Evolutionary conservation across 148 eudicot genomes (phyloP), one percentile per base, ranked within the genome.

Genomic region (Polygonum maritimum): DNA sequence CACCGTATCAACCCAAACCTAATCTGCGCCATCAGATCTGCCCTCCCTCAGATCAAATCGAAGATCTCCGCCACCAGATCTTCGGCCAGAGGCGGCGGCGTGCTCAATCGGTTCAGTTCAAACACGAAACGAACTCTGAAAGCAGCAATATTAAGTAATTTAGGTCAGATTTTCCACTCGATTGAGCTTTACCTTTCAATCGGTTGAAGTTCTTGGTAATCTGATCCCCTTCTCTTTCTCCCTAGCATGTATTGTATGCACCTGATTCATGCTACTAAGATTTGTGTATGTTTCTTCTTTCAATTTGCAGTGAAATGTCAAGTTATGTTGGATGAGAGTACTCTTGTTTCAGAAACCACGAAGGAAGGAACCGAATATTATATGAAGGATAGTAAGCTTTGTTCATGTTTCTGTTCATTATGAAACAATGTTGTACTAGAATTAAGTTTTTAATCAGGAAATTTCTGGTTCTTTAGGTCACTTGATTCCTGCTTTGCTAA

Each of bases 191-290:
- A n/a, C n/a, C n/a, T n/a, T n/a, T n/a, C n/a, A n/a, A n/a, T n/a
- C n/a, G n/a, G n/a, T n/a, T 85, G 91, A 89, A 88, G 93, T 89
- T 76, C 80, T 83, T 74, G 91, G 93, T 89, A 86, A 55, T 75
- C 33, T 52, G 16, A 40, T 19, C 40, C 39, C 41, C 21, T 44
- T 19, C 19, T 73, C 19, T n/a, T 35, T 45, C 12, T 41, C 7
- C 6, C 51, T 52, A 22, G 12, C 33, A 33, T 14, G 3, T 35
- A 65, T 36, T 26, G 15, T 36, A 6, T 36, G 5, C 19, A 5
- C 45, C 71, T 15, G 44, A 21, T 65, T 65, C 71, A 15, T 5
- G 44, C 15, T 65, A 5, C 3, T 65, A 21, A 65, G 69, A 26
- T n/a, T 6, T 60, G 35, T 60, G 21, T 60, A 54, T 60, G n/a